Evolutionary conservation across 2,329 filamentous ascomycete species (phyloP), one percentile per base, ranked within the genome.

Genomic region (Tolypocladium endophyticum): DNA sequence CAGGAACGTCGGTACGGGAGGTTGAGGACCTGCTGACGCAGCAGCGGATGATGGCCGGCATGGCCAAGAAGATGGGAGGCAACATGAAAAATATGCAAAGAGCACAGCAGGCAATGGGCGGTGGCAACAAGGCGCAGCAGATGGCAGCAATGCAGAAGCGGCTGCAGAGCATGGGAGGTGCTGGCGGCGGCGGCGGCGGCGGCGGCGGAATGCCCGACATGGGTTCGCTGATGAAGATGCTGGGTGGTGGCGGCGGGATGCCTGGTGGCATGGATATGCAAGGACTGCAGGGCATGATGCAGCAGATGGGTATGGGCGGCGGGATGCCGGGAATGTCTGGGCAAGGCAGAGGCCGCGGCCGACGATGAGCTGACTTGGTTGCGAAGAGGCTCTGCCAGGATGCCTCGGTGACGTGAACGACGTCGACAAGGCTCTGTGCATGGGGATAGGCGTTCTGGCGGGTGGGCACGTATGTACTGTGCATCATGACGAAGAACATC

Each of bases 61-160:
- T 99, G 92, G 94, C 94, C 56, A 99, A 97, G 86, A 95, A 95
- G 79, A 95, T 99, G 86, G 93, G 94, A 60, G 92, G 92, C 45
- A 92, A 90, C 72, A 96, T 96, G 88, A 94, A 94, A 78, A 96
- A 97, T 72, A 95, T 97, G 88, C 91, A 97, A 73, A 87, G 88
- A 57, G 92, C 92, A 0, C 92, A 97, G 74, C 88, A 89, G 59
- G 90, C 90, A 64, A 91, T 97, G 87, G 90, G 88, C 35, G 92
- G 92, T 53, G 89, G 87, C 36, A 96, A 96, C 76, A 93, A 94
- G 74, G 85, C 90, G 38, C 91, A 96, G 72, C 93, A 97, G 74
- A 84, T 97, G 76, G 92, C 92, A 0, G 93, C 94, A 2, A 96
- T 97, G 92, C 94, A 99, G 77, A 96, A 96, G 78, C 82, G 92